A percentile compares a stretch with the other conserved stretches of the same genome.
These are phyloP conservation scores for Dioscorea cayenensis DNA, from an alignment of 116 monocot species.

Conservation along the genomic window DNA sequence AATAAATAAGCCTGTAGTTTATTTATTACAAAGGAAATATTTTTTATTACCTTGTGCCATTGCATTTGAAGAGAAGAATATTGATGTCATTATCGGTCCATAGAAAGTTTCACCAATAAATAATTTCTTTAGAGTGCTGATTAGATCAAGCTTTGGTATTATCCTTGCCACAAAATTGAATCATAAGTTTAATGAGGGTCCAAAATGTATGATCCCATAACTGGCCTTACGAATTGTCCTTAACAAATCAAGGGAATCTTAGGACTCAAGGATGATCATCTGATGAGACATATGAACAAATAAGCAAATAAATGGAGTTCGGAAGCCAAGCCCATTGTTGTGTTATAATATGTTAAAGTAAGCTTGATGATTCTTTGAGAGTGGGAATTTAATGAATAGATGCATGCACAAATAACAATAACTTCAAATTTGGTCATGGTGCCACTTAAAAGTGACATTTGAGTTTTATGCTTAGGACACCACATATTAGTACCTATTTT, in stretches of 20 bases:
- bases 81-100: slow-evolving; percentile 68
- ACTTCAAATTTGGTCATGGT: neutral
- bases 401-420: neutral
- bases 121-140: slow-evolving; percentile 87
- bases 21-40: neutral
- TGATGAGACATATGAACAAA: slow-evolving; percentile 17
- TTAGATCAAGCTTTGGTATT: slow-evolving; percentile 70
- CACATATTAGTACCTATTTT: too few species aligned
- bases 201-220: slow-evolving; percentile 77
- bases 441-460: neutral
- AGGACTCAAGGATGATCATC: slow-evolving; percentile 47
- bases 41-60: slow-evolving; percentile 65
- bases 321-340: neutral
- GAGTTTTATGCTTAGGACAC: neutral
- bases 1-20: neutral
- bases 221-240: slow-evolving; percentile 85
- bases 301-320: too few species aligned
- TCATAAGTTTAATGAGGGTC: slow-evolving; percentile 90
- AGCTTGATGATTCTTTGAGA: neutral
- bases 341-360: neutral
- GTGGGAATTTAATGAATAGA: neutral
- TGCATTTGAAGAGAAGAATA: slow-evolving; percentile 94
- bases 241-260: slow-evolving; percentile 50
- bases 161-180: slow-evolving; percentile 84
- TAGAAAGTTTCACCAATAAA: slow-evolving; percentile 68